Evolutionary conservation across 2,329 filamentous ascomycete genomes (phyloP), one percentile per base, ranked within the genome.

Genomic region (Acrodontium crateriforme): DNA sequence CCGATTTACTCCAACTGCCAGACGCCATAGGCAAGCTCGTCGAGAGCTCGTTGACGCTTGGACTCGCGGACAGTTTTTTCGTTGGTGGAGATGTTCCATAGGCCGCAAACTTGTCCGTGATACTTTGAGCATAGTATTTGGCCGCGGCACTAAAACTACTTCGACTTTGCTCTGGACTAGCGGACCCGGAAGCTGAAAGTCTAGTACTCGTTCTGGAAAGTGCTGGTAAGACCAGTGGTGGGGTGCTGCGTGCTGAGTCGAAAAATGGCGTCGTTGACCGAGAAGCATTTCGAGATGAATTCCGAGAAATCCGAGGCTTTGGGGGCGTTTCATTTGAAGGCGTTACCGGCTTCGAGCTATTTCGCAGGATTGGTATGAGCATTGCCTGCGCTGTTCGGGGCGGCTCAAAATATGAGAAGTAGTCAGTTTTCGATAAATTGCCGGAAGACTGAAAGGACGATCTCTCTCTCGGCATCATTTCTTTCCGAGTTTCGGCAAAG

Each of bases 1-100:
- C 48, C 4, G 46, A 44, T 28, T 52, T 58, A 16, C 56, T 60
- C 60, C 60, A 64, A 10, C 60, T 63, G 11, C 62, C 55, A n/a
- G 52, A 51, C 24, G 50, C 52, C 13, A 35, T 34, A 9, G 45
- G 40, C 7, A 49, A 27, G 27, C 45, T 47, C 2, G 39, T 38
- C 4, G 47, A 48, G 2, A 47, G 32, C 28, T 49, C 44, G 22
- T 46, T 45, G 16, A 25, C 18, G 15, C 34, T 37, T 2, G 47
- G 45, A 25, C 42, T 46, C 3, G 24, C 39, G 18, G 40, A 37
- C 9, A 37, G 19, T 25, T 37, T 44, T 18, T 39, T 43, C 9
- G 31, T 28, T 5, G 47, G 46, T n/a, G 48, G 47, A 3, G 46
- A 50, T 10, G 44, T 46, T 18, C 47, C 45, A 31, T 48, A 49